These are phyloP conservation scores for Pholiota molesta DNA, from an alignment of 768 basidiomycete genomes.

Conservation along the genomic window DNA sequence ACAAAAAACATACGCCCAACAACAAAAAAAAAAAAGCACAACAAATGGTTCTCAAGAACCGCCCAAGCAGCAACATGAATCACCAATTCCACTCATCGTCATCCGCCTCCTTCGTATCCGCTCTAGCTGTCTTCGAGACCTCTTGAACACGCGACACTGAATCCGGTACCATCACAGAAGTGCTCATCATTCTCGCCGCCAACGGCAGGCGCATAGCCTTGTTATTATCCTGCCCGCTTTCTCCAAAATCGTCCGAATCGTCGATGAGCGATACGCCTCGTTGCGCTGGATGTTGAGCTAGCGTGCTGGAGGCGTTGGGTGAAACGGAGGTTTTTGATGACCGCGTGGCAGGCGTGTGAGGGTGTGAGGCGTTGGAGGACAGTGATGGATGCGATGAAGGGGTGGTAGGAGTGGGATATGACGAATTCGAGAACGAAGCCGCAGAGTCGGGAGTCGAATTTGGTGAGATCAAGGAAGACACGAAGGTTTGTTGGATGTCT, in stretches of 20 bases:
- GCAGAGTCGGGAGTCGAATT: slow-evolving; percentile 14
- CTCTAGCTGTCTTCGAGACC: neutral
- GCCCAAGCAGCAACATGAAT: neutral
- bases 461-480: slow-evolving; percentile 44
- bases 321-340: neutral
- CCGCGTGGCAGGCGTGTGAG: neutral
- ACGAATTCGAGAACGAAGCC: neutral
- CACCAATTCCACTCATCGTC: slow-evolving; percentile 58
- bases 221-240: slow-evolving; percentile 16
- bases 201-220: slow-evolving; percentile 24
- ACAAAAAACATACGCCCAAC: neutral
- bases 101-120: slow-evolving; percentile 29
- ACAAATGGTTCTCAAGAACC: neutral
- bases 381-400: slow-evolving; percentile 16
- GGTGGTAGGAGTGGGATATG: slow-evolving; percentile 14
- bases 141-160: slow-evolving; percentile 11
- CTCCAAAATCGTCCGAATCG: slow-evolving; percentile 32
- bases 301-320: neutral
- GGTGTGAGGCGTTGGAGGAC: slow-evolving; percentile 17
- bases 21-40: neutral
- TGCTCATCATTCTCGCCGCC: slow-evolving; percentile 10
- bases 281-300: neutral
- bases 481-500: slow-evolving; percentile 63
- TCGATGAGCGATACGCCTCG: slow-evolving; percentile 37
- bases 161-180: slow-evolving; percentile 24